Evolutionary conservation across 306 rosid genomes (phyloP).

Genomic region (Cicer cuneatum): DNA sequence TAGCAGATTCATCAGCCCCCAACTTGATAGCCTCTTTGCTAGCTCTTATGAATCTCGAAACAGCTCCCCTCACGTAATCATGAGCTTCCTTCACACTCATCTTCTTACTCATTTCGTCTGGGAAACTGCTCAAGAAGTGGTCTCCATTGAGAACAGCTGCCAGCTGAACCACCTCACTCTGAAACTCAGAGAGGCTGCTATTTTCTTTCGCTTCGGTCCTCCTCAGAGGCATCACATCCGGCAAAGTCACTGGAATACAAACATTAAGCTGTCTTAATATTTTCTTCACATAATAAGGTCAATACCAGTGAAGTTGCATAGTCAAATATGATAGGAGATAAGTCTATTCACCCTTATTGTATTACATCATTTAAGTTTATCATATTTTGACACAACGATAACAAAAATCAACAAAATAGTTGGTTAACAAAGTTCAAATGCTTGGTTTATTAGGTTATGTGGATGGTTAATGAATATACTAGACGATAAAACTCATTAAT

Average conservation of each 20-base stretch:
- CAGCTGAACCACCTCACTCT: conserved; percentile 89
- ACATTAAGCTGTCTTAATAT: conserved; percentile 26
- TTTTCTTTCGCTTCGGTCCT: conserved; percentile 75
- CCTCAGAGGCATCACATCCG: conserved; percentile 81
- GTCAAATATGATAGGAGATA: background rate
- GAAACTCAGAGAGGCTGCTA: conserved; percentile 71
- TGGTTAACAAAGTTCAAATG: no score
- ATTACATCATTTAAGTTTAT: background rate
- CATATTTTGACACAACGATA: no score
- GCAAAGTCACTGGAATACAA: conserved; percentile 73
- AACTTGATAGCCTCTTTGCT: conserved; percentile 92
- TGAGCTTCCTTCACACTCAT: conserved; percentile 89
- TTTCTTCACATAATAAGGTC: conserved; percentile 30
- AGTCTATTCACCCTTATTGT: background rate
- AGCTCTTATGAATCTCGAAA: conserved; percentile 89
- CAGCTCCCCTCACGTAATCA: conserved; percentile 77
- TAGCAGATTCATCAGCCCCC: conserved; percentile 90
- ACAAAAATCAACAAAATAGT: no score
- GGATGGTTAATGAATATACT: no score
- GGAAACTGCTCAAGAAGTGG: conserved; percentile 90
- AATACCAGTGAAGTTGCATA: background rate
- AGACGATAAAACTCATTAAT: no score
- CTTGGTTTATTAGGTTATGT: no score
- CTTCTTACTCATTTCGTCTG: conserved; percentile 82
- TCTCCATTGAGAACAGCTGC: conserved; percentile 96